Evolutionary conservation across 176 grass and related monocot genomes (phyloP).

Genomic region (Chrysopogon serrulatus): DNA sequence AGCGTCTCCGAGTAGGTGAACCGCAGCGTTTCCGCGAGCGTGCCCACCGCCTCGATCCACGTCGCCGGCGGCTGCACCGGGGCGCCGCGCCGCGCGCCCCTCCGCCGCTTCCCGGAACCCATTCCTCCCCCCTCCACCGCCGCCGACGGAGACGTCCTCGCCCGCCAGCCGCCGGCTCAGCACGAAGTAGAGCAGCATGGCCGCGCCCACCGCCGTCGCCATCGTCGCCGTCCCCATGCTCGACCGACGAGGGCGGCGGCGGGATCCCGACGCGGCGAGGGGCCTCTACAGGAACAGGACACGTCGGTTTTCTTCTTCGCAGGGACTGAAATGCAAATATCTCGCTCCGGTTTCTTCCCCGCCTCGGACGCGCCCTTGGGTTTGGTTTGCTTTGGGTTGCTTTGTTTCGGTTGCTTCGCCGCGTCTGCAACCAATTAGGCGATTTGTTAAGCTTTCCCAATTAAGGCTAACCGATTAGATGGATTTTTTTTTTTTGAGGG

Average conservation of each 20-base stretch:
- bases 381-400: no score
- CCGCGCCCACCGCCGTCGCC: constrained; percentile 86
- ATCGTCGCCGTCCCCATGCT: constrained; percentile 85
- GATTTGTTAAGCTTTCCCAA: neutral
- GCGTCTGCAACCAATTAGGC: neutral
- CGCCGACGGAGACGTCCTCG: constrained; percentile 20
- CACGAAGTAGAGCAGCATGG: constrained; percentile 75
- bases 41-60: constrained; percentile 84
- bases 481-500: no score
- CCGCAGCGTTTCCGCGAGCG: constrained; percentile 79
- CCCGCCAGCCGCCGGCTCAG: constrained; percentile 51
- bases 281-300: neutral
- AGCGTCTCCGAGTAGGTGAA: constrained; percentile 94
- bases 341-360: neutral
- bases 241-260: neutral
- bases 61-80: constrained; percentile 73
- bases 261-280: constrained; percentile 5
- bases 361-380: constrained; percentile 1
- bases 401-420: constrained; percentile 6
- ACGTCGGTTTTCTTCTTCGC: neutral
- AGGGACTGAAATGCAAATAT: constrained; percentile 18
- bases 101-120: constrained; percentile 26
- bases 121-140: constrained; percentile 20
- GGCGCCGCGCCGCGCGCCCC: constrained; percentile 44
- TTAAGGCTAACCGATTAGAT: constrained; percentile 7